Percentiles rank a stretch among this genome's conserved stretches.
These are phyloP conservation scores for Penicillium sp. DNA, from an alignment of 2,329 filamentous ascomycete genomes.

Conservation along the genomic window DNA sequence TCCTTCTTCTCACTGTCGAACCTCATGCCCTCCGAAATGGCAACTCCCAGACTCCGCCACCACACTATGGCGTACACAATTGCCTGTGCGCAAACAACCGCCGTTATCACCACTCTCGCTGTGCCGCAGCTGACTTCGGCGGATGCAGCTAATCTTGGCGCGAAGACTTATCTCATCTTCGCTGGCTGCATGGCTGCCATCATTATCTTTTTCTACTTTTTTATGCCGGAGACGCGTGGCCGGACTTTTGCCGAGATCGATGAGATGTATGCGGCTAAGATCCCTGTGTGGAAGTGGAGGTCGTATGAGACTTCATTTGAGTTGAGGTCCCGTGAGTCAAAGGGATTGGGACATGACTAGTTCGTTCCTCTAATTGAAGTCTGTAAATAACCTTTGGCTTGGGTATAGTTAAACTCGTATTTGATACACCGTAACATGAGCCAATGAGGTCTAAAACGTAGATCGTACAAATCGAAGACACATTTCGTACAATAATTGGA, in stretches of 20 bases:
- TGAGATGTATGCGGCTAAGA: conserved; percentile 33
- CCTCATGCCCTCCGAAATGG: conserved; percentile 37
- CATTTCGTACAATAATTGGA: background rate
- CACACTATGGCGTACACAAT: conserved; percentile 39
- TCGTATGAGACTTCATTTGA: conserved; percentile 27
- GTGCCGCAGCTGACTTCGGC: conserved; percentile 36
- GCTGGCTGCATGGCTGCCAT: conserved; percentile 33
- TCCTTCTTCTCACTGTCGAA: conserved; percentile 37
- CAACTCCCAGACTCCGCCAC: conserved; percentile 37
- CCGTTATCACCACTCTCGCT: conserved; percentile 40
- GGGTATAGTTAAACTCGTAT: background rate
- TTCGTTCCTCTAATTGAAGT: background rate
- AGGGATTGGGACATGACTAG: background rate
- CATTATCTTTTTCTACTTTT: conserved; percentile 28
- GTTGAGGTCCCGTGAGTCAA: conserved; percentile 10
- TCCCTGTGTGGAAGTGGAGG: conserved; percentile 35
- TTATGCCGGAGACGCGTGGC: conserved; percentile 31
- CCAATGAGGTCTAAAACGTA: background rate
- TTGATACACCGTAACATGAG: background rate
- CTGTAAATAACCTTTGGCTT: background rate
- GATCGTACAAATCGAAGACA: background rate
- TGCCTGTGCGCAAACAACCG: conserved; percentile 36
- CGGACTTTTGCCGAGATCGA: conserved; percentile 35
- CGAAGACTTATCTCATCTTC: conserved; percentile 36
- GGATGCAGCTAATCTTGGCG: conserved; percentile 33